Conservation (phyloP, 2,329 filamentous ascomycete species). For the Trichophyton benhamiae region DNA sequence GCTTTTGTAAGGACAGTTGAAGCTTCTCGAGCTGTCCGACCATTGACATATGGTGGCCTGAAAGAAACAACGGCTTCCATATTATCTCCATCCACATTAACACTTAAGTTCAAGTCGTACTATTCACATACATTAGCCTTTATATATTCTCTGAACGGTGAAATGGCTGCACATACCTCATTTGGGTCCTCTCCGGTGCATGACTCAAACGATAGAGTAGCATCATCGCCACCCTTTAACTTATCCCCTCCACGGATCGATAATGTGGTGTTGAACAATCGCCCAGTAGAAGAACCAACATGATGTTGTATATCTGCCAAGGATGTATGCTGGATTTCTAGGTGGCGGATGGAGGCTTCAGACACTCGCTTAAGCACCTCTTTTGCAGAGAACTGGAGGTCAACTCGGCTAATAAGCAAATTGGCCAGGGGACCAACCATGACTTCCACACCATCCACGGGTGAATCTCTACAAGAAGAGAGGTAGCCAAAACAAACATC, state of each 20-base stretch:
- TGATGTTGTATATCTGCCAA: slow-evolving; percentile 37
- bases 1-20: not conserved
- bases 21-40: not conserved
- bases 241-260: not conserved
- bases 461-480: slow-evolving; percentile 41
- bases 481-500: slow-evolving; percentile 46
- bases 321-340: slow-evolving; percentile 50
- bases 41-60: not conserved
- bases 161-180: not conserved
- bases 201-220: not conserved
- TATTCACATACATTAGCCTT: not conserved
- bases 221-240: not conserved
- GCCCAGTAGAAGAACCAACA: slow-evolving; percentile 23
- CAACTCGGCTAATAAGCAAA: slow-evolving; percentile 29
- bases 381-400: slow-evolving; percentile 26
- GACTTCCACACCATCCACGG: slow-evolving; percentile 37
- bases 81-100: not conserved
- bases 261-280: slow-evolving; percentile 29
- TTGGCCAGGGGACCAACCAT: slow-evolving; percentile 35
- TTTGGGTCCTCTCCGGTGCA: not conserved
- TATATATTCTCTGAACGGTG: not conserved
- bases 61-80: not conserved
- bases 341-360: slow-evolving; percentile 43
- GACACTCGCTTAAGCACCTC: slow-evolving; percentile 48
- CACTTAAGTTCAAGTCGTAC: slow-evolving; percentile 1